Conservation (phyloP, 306 rosid species). For the Hippophae gyantsensis region DNA sequence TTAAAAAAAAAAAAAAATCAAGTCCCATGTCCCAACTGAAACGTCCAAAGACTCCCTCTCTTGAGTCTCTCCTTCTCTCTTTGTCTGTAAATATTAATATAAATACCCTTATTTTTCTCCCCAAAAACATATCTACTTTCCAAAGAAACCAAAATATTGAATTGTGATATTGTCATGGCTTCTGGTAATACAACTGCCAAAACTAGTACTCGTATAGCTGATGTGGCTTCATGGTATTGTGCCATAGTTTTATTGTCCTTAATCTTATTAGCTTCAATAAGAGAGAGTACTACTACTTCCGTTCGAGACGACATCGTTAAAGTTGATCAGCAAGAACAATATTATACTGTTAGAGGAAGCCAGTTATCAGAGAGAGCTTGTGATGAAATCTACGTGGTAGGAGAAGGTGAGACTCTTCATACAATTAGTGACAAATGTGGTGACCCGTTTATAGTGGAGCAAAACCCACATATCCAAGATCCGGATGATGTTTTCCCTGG, state of each 20-base stretch:
- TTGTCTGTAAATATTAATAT: too few species aligned
- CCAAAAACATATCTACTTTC: too few species aligned
- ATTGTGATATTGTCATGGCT: too few species aligned
- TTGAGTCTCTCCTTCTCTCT: too few species aligned
- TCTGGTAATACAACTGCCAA: too few species aligned
- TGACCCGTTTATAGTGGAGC: conserved; percentile 48
- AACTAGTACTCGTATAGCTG: conserved; percentile 5
- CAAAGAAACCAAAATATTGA: too few species aligned
- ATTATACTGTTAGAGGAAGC: not conserved
- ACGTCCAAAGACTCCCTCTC: too few species aligned
- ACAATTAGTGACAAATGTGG: conserved; percentile 43
- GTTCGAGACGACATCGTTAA: not conserved
- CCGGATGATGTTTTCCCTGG: conserved; percentile 30
- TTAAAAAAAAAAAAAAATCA: too few species aligned
- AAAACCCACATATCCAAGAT: conserved; percentile 50
- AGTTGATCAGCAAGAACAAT: not conserved
- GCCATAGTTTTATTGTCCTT: conserved; percentile 26
- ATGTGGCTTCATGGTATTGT: conserved; percentile 40
- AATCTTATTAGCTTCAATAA: conserved; percentile 14
- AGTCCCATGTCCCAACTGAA: too few species aligned
- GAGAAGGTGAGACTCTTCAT: conserved; percentile 48
- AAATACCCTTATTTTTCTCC: too few species aligned
- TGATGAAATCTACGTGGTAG: conserved; percentile 48
- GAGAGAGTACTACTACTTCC: not conserved
- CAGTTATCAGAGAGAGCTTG: conserved; percentile 9